Evolutionary conservation across 2,329 filamentous ascomycete species (phyloP), one percentile per base, ranked within the genome.

Genomic region (Chaetomium sp.): DNA sequence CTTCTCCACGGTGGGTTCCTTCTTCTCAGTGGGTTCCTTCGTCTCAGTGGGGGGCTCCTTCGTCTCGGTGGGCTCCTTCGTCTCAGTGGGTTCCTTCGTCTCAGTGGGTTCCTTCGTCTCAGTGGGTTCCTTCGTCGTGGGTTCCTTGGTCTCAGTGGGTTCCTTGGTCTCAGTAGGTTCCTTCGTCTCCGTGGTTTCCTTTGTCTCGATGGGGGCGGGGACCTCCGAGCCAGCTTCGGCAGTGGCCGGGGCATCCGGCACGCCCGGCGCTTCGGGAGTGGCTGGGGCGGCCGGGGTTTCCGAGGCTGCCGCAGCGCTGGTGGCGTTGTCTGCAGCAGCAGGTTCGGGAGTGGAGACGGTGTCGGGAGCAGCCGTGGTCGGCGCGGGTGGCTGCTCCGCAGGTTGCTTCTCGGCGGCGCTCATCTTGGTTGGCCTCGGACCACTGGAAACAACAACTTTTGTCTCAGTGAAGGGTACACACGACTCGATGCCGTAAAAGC

Each of bases 81-180:
- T n/a, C n/a, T n/a, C n/a, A n/a, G n/a, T n/a, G n/a, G n/a, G n/a
- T 21, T 54, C 45, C 42, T 59, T 51, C 6, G 57, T 57, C 9
- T 53, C 49, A n/a, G 60, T 12, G 27, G 60, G 6, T 19, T 55
- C 55, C 45, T 59, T 56, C 5, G 54, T 58, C 38, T 42, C 38
- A 16, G 38, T 19, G 7, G 38, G 5, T n/a, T 42, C 38, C 38
- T 42, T n/a, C n/a, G n/a, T n/a, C n/a, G n/a, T n/a, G n/a, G n/a
- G n/a, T n/a, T n/a, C n/a, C n/a, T n/a, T n/a, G n/a, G 13, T 38
- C 35, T 38, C 35, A 16, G 13, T 19, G 13, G 10, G 9, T 35
- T 35, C 33, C 10, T 35, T 35, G 4, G 29, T 31, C 29, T 31
- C 29, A 31, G 29, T 31, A 8, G 29, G 4, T 31, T 31, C 29